Conservation (phyloP, 2,329 filamentous ascomycete species). For the Hymenoscyphus repandus region DNA sequence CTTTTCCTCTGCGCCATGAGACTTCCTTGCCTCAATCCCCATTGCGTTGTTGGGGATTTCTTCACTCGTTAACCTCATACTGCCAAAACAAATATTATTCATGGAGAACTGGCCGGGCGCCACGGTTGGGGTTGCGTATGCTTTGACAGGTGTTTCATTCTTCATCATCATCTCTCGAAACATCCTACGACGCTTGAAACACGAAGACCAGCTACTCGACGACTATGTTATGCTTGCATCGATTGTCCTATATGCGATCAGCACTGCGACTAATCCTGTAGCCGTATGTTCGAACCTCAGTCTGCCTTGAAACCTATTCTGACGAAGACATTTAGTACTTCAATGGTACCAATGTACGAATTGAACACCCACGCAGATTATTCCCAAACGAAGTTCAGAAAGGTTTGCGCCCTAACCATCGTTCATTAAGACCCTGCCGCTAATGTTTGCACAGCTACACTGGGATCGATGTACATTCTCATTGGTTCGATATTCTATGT, state of each 20-base stretch:
- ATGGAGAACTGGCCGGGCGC: constrained; percentile 6
- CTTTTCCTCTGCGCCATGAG: too few relatives aligned
- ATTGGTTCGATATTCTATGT: constrained; percentile 16
- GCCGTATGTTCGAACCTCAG: constrained; percentile 3
- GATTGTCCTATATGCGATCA: constrained; percentile 11
- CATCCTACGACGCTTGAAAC: constrained; percentile 19
- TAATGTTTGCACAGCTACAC: constrained; percentile 9
- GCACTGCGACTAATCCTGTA: constrained; percentile 11
- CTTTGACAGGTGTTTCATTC: constrained; percentile 15
- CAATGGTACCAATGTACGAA: constrained; percentile 14
- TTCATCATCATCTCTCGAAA: constrained; percentile 17
- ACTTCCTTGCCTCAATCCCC: too few relatives aligned
- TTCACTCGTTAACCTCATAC: background rate
- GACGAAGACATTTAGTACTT: too few relatives aligned
- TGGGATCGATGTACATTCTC: constrained; percentile 18
- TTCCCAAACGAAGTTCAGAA: constrained; percentile 1
- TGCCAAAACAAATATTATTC: background rate
- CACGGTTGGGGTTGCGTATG: constrained; percentile 12
- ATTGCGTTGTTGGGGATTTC: too few relatives aligned
- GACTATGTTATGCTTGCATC: constrained; percentile 21
- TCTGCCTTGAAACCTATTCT: too few relatives aligned
- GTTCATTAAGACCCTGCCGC: background rate
- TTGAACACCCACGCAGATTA: constrained; percentile 5
- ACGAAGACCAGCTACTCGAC: constrained; percentile 17
- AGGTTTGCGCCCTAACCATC: background rate